Evolutionary conservation across 441 rosid genomes (phyloP).

Genomic region (Euphorbia schlechtendalii): DNA sequence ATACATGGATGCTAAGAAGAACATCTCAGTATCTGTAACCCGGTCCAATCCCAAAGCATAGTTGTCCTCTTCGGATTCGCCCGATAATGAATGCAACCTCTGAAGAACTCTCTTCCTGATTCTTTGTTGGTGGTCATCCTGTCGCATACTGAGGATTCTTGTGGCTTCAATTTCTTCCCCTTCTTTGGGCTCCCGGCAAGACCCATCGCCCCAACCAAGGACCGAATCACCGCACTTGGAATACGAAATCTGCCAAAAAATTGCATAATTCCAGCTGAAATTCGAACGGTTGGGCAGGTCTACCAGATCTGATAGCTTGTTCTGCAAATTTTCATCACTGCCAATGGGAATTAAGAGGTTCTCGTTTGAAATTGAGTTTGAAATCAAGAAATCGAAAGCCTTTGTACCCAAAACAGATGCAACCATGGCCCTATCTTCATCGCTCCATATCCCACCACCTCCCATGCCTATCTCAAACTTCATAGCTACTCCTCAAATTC

Average conservation of each 20-base stretch:
- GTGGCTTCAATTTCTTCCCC: constrained; percentile 57
- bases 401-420: constrained; percentile 64
- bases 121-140: constrained; percentile 61
- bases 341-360: constrained; percentile 48
- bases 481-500: constrained; percentile 29
- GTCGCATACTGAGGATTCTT: constrained; percentile 31
- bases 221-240: constrained; percentile 79
- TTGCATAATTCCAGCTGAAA: constrained; percentile 93
- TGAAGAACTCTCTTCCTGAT: constrained; percentile 83
- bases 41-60: constrained; percentile 71
- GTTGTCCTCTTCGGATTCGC: too few relatives aligned
- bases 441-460: constrained; percentile 48
- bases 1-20: constrained; percentile 89
- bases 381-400: constrained; percentile 65
- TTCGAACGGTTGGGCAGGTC: constrained; percentile 58
- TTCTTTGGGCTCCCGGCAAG: constrained; percentile 72
- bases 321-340: constrained; percentile 62
- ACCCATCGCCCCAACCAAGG: constrained; percentile 91
- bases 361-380: constrained; percentile 63
- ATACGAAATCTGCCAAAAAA: constrained; percentile 84
- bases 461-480: constrained; percentile 46
- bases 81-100: constrained; percentile 65
- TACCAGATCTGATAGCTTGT: constrained; percentile 81
- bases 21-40: constrained; percentile 84
- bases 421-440: constrained; percentile 60